Evolutionary conservation across 2,329 filamentous ascomycete genomes (phyloP), one percentile per base, ranked within the genome.

Genomic region (Pseudogymnoascus pannorum): DNA sequence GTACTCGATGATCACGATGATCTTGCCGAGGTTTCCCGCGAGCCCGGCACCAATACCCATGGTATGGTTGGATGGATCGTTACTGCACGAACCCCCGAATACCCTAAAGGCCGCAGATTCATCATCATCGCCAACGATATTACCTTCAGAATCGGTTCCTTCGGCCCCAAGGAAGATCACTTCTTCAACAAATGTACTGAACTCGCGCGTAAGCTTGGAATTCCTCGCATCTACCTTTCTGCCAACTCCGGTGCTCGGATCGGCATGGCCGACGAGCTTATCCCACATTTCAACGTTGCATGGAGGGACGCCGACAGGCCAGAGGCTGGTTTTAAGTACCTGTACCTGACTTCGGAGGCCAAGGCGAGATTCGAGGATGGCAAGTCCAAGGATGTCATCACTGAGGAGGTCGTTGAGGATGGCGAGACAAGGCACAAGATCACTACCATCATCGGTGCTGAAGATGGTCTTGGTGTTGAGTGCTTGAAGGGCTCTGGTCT

Each of bases 171-270:
- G 77, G 94, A 99, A 79, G 94, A 99, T 76, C 88, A 90, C 70
- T 99, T 96, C 85, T 99, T 99, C 86, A 84, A 95, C 82, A 97
- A 97, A 83, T 99, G 94, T 79, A 97, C 94, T 8, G 92, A 99
- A 77, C 82, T 97, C 67, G 94, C 94, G 65, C 87, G 92, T 70
- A 93, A 91, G 80, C 81, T 97, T 64, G 94, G 94, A 38, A 96
- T 99, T 70, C 94, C 94, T 22, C 90, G 94, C 69, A 93, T 99
- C 73, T 99, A 99, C 78, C 81, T 99, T 63, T 99, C 94, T 74
- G 94, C 94, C 74, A 99, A 99, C 83, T 99, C 94, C 63, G 94
- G 94, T 84, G 94, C 94, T 67, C 92, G 94, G 72, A 91, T 99
- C 69, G 94, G 94, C 72, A 88, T 99, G 76, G 94, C 94, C 64